phyloP scores from a whole-genome alignment of 805 yeast genomes.

The Kregervanrija delftensis region DNA sequence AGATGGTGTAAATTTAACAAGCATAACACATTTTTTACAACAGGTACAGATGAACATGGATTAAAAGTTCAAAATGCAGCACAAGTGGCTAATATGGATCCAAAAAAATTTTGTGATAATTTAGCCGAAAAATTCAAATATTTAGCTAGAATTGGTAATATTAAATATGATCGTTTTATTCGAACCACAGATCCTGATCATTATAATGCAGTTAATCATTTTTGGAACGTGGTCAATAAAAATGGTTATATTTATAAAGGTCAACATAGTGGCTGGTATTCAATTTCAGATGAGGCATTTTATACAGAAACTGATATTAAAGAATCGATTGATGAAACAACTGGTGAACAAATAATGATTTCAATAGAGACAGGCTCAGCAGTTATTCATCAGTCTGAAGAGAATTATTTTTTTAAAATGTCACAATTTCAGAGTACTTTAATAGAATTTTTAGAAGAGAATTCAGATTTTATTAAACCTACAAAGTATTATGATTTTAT shows the following conservation, averaged over 20 bases:
- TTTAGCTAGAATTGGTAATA: constrained; percentile 51
- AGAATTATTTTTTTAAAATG: constrained; percentile 79
- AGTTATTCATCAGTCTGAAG: constrained; percentile 71
- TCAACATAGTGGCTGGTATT: constrained; percentile 89
- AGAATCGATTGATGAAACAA: constrained; percentile 26
- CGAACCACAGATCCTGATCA: constrained; percentile 90
- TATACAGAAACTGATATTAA: constrained; percentile 76
- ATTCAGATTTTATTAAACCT: constrained; percentile 66
- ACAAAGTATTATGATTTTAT: constrained; percentile 45
- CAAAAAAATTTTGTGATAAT: constrained; percentile 67
- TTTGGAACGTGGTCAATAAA: constrained; percentile 60
- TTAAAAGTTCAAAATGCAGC: constrained; percentile 90
- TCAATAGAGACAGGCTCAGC: constrained; percentile 69
- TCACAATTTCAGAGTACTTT: constrained; percentile 52
- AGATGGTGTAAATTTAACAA: constrained; percentile 58
- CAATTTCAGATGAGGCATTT: constrained; percentile 89
- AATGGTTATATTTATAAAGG: constrained; percentile 76
- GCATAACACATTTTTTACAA: constrained; percentile 49
- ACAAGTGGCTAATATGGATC: constrained; percentile 36
- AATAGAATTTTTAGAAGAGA: constrained; percentile 38
- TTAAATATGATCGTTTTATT: constrained; percentile 69
- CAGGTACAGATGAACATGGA: constrained; percentile 98
- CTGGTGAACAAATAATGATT: constrained; percentile 28
- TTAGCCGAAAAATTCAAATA: constrained; percentile 57
- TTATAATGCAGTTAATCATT: constrained; percentile 47